These are phyloP conservation scores for Dendrocalamus latiflorus DNA, from an alignment of 202 grass and related monocot genomes.

Conservation along the genomic window DNA sequence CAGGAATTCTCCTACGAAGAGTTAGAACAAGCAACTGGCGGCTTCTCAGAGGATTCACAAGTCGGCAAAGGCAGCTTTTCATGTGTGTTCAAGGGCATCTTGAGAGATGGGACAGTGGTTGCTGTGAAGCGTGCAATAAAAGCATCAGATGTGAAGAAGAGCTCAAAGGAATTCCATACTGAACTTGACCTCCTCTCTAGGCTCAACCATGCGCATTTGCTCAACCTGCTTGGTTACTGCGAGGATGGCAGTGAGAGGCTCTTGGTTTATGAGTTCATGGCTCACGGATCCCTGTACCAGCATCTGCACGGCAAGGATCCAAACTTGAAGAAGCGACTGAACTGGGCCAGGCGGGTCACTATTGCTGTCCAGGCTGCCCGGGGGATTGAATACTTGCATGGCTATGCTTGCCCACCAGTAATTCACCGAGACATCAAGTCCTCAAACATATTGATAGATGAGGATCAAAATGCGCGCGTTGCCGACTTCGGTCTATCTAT, in stretches of 20 bases:
- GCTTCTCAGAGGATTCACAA: too few species aligned
- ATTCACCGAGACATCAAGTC: conserved; percentile 99
- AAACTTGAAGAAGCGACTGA: conserved; percentile 64
- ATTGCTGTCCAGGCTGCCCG: conserved; percentile 96
- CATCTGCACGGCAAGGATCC: conserved; percentile 84
- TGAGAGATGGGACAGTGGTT: too few species aligned
- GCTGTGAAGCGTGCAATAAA: conserved; percentile 96
- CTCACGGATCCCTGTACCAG: conserved; percentile 88
- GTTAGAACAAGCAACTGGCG: too few species aligned
- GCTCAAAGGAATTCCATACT: conserved; percentile 89
- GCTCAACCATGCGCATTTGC: conserved; percentile 94
- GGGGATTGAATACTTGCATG: conserved; percentile 92
- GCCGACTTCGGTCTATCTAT: conserved; percentile 95
- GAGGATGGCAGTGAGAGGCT: conserved; percentile 94
- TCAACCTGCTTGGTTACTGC: conserved; percentile 89
- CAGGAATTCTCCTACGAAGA: conserved; percentile 78
- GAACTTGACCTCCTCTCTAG: conserved; percentile 96
- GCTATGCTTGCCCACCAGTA: too few species aligned
- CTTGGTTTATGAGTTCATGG: conserved; percentile 96
- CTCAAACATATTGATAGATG: conserved; percentile 94
- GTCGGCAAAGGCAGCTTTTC: too few species aligned
- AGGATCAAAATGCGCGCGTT: conserved; percentile 94
- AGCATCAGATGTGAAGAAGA: conserved; percentile 87
- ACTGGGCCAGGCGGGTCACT: conserved; percentile 85
- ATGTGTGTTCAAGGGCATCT: too few species aligned